Evolutionary conservation across 345 rosid genomes (phyloP).

Genomic region (Pistacia vera): DNA sequence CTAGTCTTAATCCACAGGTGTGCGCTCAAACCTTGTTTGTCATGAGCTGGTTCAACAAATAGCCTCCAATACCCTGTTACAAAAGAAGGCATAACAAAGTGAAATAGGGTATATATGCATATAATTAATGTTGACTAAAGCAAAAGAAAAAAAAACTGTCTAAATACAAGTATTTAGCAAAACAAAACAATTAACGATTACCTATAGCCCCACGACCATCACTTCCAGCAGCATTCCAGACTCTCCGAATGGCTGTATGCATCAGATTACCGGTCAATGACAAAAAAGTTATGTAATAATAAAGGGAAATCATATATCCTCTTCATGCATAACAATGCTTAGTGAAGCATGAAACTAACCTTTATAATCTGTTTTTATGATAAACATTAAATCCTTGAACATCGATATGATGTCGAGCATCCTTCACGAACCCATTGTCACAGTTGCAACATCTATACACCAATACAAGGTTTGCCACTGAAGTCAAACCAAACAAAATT

Average conservation of each 20-base stretch:
- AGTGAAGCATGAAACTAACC: conserved; percentile 32
- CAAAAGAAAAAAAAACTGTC: neutral
- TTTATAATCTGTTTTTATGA: conserved; percentile 78
- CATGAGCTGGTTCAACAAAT: conserved; percentile 87
- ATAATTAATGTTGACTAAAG: neutral
- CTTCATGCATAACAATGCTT: neutral
- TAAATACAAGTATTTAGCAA: neutral
- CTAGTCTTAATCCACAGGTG: conserved; percentile 55
- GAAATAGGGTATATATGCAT: neutral
- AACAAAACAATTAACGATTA: conserved; percentile 2
- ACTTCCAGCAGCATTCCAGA: conserved; percentile 87
- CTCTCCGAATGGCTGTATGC: conserved; percentile 78
- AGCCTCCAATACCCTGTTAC: conserved; percentile 65
- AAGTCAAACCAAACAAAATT: neutral
- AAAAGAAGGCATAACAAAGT: neutral
- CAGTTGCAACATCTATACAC: conserved; percentile 50
- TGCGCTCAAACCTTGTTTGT: conserved; percentile 86
- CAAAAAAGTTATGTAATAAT: no score
- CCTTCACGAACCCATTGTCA: conserved; percentile 81
- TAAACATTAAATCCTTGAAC: conserved; percentile 85
- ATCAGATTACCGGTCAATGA: neutral
- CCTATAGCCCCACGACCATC: conserved; percentile 86
- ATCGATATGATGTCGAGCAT: conserved; percentile 67
- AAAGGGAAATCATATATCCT: no score
- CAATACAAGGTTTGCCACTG: neutral